Evolutionary conservation across 176 grass and related monocot species (phyloP), one percentile per base, ranked within the genome.

Genomic region (Oryza longistaminata): DNA sequence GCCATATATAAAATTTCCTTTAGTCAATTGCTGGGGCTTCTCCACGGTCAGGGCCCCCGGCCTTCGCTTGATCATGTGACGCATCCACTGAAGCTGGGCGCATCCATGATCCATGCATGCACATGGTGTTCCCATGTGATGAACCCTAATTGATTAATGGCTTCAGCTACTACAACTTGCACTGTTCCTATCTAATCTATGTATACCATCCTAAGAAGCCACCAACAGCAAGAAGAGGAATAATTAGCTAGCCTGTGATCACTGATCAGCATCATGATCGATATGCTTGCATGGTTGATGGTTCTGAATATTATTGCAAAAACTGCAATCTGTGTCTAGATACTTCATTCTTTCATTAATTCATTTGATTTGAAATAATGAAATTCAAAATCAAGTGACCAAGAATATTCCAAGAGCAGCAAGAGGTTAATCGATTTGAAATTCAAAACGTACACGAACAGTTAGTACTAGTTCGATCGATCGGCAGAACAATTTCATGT

Each of bases 111-210:
- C 29, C 53, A 58, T n/a, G 53, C 53, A 58, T 58, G 53, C 83
- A 90, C 88, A 83, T 87, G 88, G 64, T 74, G 67, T 48, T 16
- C 78, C 77, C 83, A 90, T 90, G 88, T 90, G 84, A 87, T 10
- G 17, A 26, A 58, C 53, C 53, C 42, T 65, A 50, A 24, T 87
- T 76, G 40, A 82, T 90, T 86, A 60, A 66, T 55, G 21, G 45
- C 29, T 73, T 82, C 55, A 65, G 45, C 50, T 76, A 46, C 16
- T 33, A 29, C 76, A 83, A 82, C 78, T 78, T 24, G 35, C 70
- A 82, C n/a, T 42, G 27, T 19, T 67, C 60, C 44, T 60, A 55
- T 16, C 49, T 49, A 75, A 22, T 81, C 39, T 45, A 37, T 37
- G 5, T 40, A 7, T 55, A 1, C 19, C 55, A 61, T 61, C 55